A percentile compares a stretch with the other conserved stretches of the same genome.
phyloP scores from a whole-genome alignment of 306 rosid species.

The Cicer judaicum region DNA sequence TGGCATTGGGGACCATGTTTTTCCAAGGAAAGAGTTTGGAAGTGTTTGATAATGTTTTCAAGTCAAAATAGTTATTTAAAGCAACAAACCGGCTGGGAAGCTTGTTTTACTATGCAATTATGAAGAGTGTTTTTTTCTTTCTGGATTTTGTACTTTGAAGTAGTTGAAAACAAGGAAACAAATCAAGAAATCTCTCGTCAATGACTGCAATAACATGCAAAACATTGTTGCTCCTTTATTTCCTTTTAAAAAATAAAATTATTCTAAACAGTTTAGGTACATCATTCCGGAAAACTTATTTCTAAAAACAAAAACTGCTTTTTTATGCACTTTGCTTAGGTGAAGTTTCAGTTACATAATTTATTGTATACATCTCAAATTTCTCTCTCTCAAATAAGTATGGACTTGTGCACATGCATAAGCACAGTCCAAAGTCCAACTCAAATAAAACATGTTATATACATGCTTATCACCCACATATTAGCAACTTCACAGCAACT shows the following conservation, averaged over 20 bases:
- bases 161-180: constrained; percentile 14
- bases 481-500: constrained; percentile 26
- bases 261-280: constrained; percentile 1
- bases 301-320: not conserved
- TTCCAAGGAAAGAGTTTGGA: constrained; percentile 25
- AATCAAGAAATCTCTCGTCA: not conserved
- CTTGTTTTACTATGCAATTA: constrained; percentile 24
- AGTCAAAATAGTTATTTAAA: not conserved
- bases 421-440: constrained; percentile 24
- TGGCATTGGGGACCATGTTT: constrained; percentile 6
- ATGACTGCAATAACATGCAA: constrained; percentile 23
- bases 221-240: not conserved
- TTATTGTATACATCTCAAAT: constrained; percentile 2
- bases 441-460: constrained; percentile 23
- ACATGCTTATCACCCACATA: constrained; percentile 14
- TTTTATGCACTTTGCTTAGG: not conserved
- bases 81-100: constrained; percentile 9
- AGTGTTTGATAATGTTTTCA: not conserved
- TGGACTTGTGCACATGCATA: not conserved
- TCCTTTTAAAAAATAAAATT: not conserved
- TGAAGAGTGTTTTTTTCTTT: constrained; percentile 2
- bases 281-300: constrained; percentile 1
- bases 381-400: constrained; percentile 23
- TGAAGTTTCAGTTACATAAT: constrained; percentile 3
- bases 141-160: not conserved